Percentiles rank a stretch among this genome's conserved stretches.
These are phyloP conservation scores for Daphne laureola DNA, from an alignment of 441 rosid species.

Conservation along the genomic window DNA sequence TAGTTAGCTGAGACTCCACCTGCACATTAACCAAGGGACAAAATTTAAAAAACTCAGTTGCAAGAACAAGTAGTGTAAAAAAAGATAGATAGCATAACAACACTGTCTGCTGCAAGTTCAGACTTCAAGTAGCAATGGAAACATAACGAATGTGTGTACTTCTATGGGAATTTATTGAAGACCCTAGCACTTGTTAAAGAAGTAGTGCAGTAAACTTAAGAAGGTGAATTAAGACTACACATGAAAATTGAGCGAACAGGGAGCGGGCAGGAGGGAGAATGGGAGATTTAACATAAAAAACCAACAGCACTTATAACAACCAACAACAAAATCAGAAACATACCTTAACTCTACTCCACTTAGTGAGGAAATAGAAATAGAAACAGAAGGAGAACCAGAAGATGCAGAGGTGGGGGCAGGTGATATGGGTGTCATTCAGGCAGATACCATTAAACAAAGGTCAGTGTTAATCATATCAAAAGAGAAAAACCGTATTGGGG, in stretches of 20 bases:
- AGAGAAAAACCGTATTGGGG: neutral
- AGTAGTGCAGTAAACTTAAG: neutral
- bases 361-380: too few species aligned
- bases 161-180: too few species aligned
- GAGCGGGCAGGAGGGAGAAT: too few species aligned
- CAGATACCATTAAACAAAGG: neutral
- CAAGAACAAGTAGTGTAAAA: neutral
- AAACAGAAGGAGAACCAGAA: too few species aligned
- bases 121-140: neutral
- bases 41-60: neutral
- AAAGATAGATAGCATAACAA: neutral
- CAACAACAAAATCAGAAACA: too few species aligned
- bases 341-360: too few species aligned
- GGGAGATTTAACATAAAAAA: too few species aligned
- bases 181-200: neutral
- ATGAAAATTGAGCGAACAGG: neutral
- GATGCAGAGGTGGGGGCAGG: too few species aligned
- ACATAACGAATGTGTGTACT: too few species aligned
- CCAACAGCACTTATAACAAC: too few species aligned
- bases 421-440: too few species aligned
- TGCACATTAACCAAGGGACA: constrained; percentile 17
- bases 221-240: neutral
- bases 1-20: constrained; percentile 24
- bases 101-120: neutral
- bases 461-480: neutral